phyloP scores from a whole-genome alignment of 495 filamentous ascomycete genomes.

The Parachaetomium inaequale region DNA sequence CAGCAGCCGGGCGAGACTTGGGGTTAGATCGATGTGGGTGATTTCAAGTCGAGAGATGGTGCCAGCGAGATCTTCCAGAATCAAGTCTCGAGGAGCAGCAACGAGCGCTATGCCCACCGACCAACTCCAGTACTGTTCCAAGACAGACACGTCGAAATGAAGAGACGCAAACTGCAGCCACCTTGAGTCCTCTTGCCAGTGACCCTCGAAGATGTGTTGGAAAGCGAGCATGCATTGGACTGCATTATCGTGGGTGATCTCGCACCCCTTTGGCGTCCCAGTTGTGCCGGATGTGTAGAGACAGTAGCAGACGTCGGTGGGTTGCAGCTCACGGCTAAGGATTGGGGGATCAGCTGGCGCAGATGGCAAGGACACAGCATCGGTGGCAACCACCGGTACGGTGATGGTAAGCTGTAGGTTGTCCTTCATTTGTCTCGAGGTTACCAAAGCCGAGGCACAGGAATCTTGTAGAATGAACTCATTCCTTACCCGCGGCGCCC shows the following conservation, averaged over 20 bases:
- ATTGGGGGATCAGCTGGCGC: conserved; percentile 26
- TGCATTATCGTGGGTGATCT: conserved; percentile 68
- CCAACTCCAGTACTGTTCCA: conserved; percentile 91
- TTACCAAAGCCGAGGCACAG: conserved; percentile 50
- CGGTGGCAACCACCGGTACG: conserved; percentile 40
- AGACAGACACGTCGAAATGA: conserved; percentile 82
- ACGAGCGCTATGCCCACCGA: conserved; percentile 76
- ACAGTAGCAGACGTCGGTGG: conserved; percentile 61
- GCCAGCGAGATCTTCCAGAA: conserved; percentile 70
- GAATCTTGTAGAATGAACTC: conserved; percentile 66
- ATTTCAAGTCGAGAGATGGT: conserved; percentile 67
- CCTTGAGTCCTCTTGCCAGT: conserved; percentile 65
- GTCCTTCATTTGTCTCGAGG: conserved; percentile 26
- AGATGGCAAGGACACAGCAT: conserved; percentile 29
- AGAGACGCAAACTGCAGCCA: conserved; percentile 88
- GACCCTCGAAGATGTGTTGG: conserved; percentile 60
- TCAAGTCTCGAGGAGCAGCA: conserved; percentile 69
- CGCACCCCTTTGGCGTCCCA: conserved; percentile 73
- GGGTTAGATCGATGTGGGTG: conserved; percentile 82
- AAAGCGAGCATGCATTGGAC: conserved; percentile 77
- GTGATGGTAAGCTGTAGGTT: conserved; percentile 31
- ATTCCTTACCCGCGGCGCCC: conserved; percentile 58
- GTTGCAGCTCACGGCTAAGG: conserved; percentile 28
- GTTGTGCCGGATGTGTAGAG: conserved; percentile 83
- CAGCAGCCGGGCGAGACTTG: conserved; percentile 58